These are phyloP conservation scores for Kodamaea derodonti DNA, from an alignment of 1,139 yeast genomes.

Conservation along the genomic window DNA sequence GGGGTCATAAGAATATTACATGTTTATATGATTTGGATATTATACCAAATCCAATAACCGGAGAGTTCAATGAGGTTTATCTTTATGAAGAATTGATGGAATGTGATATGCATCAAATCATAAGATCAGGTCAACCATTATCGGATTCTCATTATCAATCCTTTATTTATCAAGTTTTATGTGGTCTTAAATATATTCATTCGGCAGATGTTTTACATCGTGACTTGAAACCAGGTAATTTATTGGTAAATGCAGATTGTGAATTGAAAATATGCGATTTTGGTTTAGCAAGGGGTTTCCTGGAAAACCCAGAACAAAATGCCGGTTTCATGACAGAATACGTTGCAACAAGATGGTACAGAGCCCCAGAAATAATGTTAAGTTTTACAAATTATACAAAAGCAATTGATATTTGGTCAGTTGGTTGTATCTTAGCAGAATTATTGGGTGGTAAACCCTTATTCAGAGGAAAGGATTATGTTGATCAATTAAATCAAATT, in stretches of 20 bases:
- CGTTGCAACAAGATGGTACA: constrained; percentile 96
- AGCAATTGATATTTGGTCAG: constrained; percentile 97
- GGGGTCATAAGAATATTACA: constrained; percentile 91
- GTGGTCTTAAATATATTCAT: constrained; percentile 92
- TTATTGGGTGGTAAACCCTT: constrained; percentile 88
- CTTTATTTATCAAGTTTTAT: constrained; percentile 84
- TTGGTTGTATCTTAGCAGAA: constrained; percentile 94
- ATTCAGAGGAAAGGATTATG: constrained; percentile 92
- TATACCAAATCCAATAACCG: constrained; percentile 64
- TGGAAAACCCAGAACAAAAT: constrained; percentile 77
- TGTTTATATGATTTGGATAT: constrained; percentile 92
- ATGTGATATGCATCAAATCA: constrained; percentile 97
- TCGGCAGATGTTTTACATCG: constrained; percentile 94
- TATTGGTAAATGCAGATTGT: constrained; percentile 92
- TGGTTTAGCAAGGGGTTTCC: constrained; percentile 94
- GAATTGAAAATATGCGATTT: constrained; percentile 95
- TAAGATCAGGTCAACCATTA: constrained; percentile 86
- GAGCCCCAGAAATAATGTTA: constrained; percentile 97
- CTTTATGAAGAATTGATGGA: constrained; percentile 95
- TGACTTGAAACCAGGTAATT: constrained; percentile 90
- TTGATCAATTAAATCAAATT: constrained; percentile 90
- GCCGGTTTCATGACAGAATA: constrained; percentile 93
- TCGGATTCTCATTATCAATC: constrained; percentile 95
- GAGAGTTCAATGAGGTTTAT: constrained; percentile 84
- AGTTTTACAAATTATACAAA: constrained; percentile 90